Evolutionary conservation across 2,329 filamentous ascomycete genomes (phyloP), one percentile per base, ranked within the genome.

Genomic region (Pochonia chlamydosporia): DNA sequence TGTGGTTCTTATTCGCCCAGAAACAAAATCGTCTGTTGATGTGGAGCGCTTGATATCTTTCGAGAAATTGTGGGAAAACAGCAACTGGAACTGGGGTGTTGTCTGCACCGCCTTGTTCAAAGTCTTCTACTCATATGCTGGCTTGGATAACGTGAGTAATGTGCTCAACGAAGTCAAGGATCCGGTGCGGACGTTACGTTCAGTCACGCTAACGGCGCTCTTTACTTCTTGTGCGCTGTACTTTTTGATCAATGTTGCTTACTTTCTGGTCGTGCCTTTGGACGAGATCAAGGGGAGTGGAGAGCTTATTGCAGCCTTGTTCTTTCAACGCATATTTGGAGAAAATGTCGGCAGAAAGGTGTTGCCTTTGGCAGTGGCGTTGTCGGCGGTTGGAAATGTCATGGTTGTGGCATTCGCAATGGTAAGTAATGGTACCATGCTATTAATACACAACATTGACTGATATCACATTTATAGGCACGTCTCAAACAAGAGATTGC

Each of bases 401-500:
- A 82, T 89, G 75, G 82, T 86, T 0, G 82, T 85, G 2, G 81
- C 81, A 0, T 89, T 87, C 60, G 74, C 82, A 1, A 63, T 84
- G 62, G 84, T 85, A 69, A 56, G 74, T n/a, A 47, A 35, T 37
- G n/a, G 3, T 7, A n/a, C 13, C 14, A 20, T n/a, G n/a, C n/a
- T n/a, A n/a, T n/a, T n/a, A n/a, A n/a, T n/a, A n/a, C n/a, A 24
- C 31, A 31, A 14, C 5, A 9, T 20, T 20, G 6, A 3, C 26
- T 41, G 21, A 41, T 23, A 24, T n/a, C n/a, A 23, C 10, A 11
- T 21, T 24, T 1, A 16, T 49, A 85, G 81, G 78, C 83, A 5
- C 78, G 84, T 3, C 64, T 87, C 3, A 87, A 87, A 54, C 84
- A 88, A 58, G 84, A 89, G 59, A 81, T 89, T 46, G 85, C 84